These are phyloP conservation scores for Blepharisma japonicum DNA, from an alignment of 73 alveolate species.

Conservation along the genomic window DNA sequence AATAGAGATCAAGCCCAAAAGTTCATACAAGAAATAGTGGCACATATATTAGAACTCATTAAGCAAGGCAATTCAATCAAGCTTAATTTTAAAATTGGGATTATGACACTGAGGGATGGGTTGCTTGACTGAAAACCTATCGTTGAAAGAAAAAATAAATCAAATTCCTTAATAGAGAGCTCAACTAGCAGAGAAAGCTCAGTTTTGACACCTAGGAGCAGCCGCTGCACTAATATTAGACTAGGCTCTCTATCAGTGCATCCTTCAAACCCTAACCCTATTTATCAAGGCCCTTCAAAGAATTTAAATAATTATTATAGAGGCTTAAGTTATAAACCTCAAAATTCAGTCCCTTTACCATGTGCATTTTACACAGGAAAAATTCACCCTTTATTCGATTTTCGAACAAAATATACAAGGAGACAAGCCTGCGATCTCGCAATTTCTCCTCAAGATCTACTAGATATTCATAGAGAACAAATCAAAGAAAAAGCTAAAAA, in stretches of 20 bases:
- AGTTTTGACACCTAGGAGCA: neutral
- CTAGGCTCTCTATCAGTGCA: neutral
- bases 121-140: neutral
- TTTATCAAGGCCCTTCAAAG: slow-evolving; percentile 18
- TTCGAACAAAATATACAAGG: slow-evolving; percentile 3
- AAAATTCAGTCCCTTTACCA: neutral
- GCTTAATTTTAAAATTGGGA: neutral
- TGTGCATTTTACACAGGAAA: slow-evolving; percentile 23
- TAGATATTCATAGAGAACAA: slow-evolving; percentile 21
- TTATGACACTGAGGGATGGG: neutral
- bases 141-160: too few relatives aligned
- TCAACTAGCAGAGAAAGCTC: neutral
- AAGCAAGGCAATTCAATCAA: neutral
- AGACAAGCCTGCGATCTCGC: slow-evolving; percentile 12
- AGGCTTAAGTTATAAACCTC: slow-evolving; percentile 4
- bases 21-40: neutral
- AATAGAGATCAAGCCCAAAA: neutral
- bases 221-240: slow-evolving; percentile 9
- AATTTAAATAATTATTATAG: slow-evolving; percentile 15
- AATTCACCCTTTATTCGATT: slow-evolving; percentile 10
- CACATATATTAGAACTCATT: neutral
- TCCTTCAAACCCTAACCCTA: slow-evolving; percentile 27
- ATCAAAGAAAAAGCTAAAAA: neutral
- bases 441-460: slow-evolving; percentile 12
- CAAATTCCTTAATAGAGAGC: too few relatives aligned